Conservation (phyloP, 108 stramenopile species). For the Fragilariopsis cylindrus region DNA sequence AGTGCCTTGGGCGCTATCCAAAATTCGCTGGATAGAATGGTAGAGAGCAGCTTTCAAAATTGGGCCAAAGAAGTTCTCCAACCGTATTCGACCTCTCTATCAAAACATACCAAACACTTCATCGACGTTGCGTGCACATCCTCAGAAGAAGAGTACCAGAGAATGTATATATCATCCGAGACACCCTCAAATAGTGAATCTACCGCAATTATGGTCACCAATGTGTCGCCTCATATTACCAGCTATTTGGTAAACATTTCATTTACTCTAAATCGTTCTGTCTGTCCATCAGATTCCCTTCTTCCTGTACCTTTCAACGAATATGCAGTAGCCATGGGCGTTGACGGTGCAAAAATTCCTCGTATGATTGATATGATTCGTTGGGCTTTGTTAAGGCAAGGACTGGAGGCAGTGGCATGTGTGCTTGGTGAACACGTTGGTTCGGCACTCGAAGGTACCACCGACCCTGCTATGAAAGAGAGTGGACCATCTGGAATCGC, state of each 20-base stretch:
- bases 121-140: slow-evolving; percentile 46
- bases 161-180: slow-evolving; percentile 37
- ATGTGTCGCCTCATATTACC: slow-evolving; percentile 71
- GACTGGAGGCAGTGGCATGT: slow-evolving; percentile 25
- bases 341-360: slow-evolving; percentile 47
- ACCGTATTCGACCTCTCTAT: slow-evolving; percentile 36
- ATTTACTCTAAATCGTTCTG: slow-evolving; percentile 68
- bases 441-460: neutral
- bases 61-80: slow-evolving; percentile 71
- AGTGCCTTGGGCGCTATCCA: slow-evolving; percentile 90
- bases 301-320: slow-evolving; percentile 70
- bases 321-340: slow-evolving; percentile 68
- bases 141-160: slow-evolving; percentile 67
- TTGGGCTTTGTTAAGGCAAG: slow-evolving; percentile 53
- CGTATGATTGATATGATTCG: slow-evolving; percentile 70
- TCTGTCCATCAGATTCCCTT: slow-evolving; percentile 83
- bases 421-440: slow-evolving; percentile 16
- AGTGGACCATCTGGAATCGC: slow-evolving; percentile 56
- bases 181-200: slow-evolving; percentile 15
- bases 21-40: slow-evolving; percentile 71
- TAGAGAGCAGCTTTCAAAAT: slow-evolving; percentile 63
- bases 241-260: slow-evolving; percentile 66
- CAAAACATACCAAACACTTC: slow-evolving; percentile 36
- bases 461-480: slow-evolving; percentile 12
- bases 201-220: slow-evolving; percentile 39